phyloP scores from a whole-genome alignment of 2,329 filamentous ascomycete genomes.

The Colletotrichum cuscutae region DNA sequence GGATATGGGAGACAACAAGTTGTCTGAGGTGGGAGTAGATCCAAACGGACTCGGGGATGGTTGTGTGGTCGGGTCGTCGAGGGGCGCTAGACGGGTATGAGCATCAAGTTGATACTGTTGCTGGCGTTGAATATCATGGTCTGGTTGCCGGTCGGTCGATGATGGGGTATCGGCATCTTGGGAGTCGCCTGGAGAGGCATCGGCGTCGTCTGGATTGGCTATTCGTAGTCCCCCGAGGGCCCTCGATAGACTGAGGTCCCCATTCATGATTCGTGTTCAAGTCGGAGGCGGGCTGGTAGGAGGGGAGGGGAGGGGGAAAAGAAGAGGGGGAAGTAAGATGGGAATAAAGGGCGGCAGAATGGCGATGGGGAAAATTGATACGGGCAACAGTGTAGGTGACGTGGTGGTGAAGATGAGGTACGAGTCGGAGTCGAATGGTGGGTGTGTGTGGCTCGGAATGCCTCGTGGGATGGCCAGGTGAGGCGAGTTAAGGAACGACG shows the following conservation, averaged over 20 bases:
- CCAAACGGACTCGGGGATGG: slow-evolving; percentile 1
- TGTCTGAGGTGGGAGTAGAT: slow-evolving; percentile 19
- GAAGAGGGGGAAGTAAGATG: slow-evolving; percentile 3
- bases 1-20: slow-evolving; percentile 2
- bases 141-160: slow-evolving; percentile 39
- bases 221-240: slow-evolving; percentile 95
- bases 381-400: neutral
- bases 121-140: neutral
- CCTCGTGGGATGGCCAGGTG: slow-evolving; percentile 7
- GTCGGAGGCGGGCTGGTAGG: slow-evolving; percentile 17
- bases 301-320: neutral
- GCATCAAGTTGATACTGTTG: slow-evolving; percentile 35
- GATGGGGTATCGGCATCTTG: slow-evolving; percentile 39
- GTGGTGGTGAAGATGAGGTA: neutral
- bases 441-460: slow-evolving; percentile 8
- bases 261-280: slow-evolving; percentile 74
- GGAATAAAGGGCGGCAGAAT: slow-evolving; percentile 10
- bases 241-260: slow-evolving; percentile 91
- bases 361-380: slow-evolving; percentile 11
- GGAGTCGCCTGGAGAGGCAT: slow-evolving; percentile 36
- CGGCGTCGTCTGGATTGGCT: slow-evolving; percentile 82
- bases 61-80: slow-evolving; percentile 1
- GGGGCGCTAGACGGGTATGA: slow-evolving; percentile 21
- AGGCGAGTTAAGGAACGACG: slow-evolving; percentile 21
- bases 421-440: neutral